Evolutionary conservation across 441 rosid species (phyloP).

Genomic region (Caryocar brasiliense): DNA sequence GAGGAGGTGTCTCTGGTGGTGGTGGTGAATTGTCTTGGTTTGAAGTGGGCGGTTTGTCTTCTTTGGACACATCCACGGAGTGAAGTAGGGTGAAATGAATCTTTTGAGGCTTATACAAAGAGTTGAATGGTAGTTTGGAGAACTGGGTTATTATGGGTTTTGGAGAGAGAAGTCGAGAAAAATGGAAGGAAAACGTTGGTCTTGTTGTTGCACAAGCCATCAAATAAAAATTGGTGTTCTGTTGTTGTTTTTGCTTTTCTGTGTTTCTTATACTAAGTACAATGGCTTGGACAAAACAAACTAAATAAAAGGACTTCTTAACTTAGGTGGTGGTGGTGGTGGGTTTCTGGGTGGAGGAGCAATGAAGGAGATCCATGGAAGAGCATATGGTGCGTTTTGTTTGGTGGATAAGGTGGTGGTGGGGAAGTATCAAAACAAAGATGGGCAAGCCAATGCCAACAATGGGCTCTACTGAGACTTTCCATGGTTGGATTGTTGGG

Average conservation of each 20-base stretch:
- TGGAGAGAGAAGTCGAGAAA: constrained; percentile 22
- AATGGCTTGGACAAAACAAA: no score
- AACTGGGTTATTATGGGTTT: constrained; percentile 16
- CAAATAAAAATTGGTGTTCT: not conserved
- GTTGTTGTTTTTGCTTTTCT: not conserved
- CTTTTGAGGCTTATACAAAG: constrained; percentile 9
- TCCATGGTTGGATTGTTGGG: no score
- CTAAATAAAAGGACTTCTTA: not conserved
- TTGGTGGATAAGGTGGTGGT: constrained; percentile 37
- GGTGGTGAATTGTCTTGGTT: constrained; percentile 5
- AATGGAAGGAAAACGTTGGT: constrained; percentile 44
- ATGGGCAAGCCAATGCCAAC: no score
- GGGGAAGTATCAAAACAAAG: not conserved
- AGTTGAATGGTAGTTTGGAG: constrained; percentile 17
- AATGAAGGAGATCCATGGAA: constrained; percentile 25
- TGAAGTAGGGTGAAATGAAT: constrained; percentile 18
- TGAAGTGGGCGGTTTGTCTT: constrained; percentile 29
- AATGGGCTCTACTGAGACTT: no score
- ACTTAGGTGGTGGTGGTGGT: not conserved
- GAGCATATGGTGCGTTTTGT: constrained; percentile 16
- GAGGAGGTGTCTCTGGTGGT: not conserved
- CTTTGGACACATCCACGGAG: constrained; percentile 51
- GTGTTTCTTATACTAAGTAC: no score
- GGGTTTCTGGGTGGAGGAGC: constrained; percentile 31
- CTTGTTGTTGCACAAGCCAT: constrained; percentile 47